A percentile compares a stretch with the other conserved stretches of the same genome.
These are phyloP conservation scores for Xylariaceae sp. DNA, from an alignment of 2,329 filamentous ascomycete genomes.

Conservation along the genomic window DNA sequence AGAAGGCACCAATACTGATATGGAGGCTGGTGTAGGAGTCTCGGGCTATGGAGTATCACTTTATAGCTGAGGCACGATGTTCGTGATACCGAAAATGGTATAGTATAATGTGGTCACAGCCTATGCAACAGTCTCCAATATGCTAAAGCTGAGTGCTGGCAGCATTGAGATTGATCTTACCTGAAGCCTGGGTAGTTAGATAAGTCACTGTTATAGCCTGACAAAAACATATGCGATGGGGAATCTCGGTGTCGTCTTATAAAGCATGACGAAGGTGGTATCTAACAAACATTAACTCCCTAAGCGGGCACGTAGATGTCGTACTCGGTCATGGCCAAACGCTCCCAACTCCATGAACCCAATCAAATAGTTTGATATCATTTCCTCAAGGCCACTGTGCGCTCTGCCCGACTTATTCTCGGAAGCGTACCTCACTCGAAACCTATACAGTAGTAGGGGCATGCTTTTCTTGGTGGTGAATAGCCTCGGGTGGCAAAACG, in stretches of 20 bases:
- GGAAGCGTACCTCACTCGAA: neutral
- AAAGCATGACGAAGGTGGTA: neutral
- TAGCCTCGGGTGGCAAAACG: conserved; percentile 39
- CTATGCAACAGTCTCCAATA: no score
- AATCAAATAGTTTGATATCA: neutral
- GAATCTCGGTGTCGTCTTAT: neutral
- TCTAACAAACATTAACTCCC: neutral
- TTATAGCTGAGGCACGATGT: no score
- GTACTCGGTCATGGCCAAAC: neutral
- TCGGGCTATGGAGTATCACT: neutral
- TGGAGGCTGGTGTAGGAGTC: neutral
- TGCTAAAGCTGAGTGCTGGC: no score
- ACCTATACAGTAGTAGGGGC: neutral
- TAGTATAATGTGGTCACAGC: no score
- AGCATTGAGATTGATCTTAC: no score
- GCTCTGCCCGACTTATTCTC: neutral
- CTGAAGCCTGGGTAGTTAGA: no score
- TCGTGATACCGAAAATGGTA: no score
- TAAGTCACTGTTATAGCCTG: no score
- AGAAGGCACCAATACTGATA: neutral
- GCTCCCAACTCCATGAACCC: neutral
- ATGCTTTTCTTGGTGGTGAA: conserved; percentile 14
- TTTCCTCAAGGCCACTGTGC: neutral
- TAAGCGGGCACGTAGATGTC: neutral
- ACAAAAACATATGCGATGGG: no score